phyloP scores from a whole-genome alignment of 352 stramenopile genomes.

The Phytopythium oedochilum region DNA sequence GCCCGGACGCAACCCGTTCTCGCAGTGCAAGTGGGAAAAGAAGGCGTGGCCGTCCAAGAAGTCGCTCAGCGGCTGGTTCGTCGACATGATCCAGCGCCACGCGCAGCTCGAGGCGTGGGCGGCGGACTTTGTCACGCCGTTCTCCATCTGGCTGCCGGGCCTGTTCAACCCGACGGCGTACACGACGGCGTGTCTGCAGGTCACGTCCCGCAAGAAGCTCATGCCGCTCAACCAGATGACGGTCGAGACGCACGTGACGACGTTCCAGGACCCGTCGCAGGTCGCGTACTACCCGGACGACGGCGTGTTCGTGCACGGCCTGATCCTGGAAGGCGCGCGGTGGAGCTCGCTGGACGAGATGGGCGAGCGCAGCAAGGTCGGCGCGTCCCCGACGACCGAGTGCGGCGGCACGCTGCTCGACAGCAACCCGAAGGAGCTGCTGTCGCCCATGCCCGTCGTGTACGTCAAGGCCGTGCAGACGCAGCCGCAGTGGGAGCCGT shows the following conservation, averaged over 20 bases:
- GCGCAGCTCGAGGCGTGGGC: conserved; percentile 87
- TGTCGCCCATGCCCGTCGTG: conserved; percentile 91
- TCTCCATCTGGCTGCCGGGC: conserved; percentile 94
- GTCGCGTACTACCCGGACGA: conserved; percentile 84
- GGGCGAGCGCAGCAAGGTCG: conserved; percentile 83
- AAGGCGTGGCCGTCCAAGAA: conserved; percentile 95
- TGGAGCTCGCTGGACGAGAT: conserved; percentile 90
- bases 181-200: conserved; percentile 94
- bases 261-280: conserved; percentile 83
- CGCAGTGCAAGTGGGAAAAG: conserved; percentile 94
- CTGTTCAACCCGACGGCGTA: conserved; percentile 96
- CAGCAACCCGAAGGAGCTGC: conserved; percentile 94
- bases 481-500: conserved; percentile 91
- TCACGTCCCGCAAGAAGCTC: conserved; percentile 90
- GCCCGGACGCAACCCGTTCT: conserved; percentile 93
- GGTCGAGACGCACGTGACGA: conserved; percentile 95
- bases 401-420: conserved; percentile 90
- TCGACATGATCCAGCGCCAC: conserved; percentile 92
- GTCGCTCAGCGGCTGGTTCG: conserved; percentile 88
- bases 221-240: conserved; percentile 96
- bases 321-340: conserved; percentile 95
- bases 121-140: conserved; percentile 89
- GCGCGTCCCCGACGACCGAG: conserved; percentile 72
- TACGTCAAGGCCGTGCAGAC: conserved; percentile 96
- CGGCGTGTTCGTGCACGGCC: conserved; percentile 93